These are phyloP conservation scores for Penicillium aurantiogriseum DNA, from an alignment of 2,329 filamentous ascomycete genomes.

Conservation along the genomic window DNA sequence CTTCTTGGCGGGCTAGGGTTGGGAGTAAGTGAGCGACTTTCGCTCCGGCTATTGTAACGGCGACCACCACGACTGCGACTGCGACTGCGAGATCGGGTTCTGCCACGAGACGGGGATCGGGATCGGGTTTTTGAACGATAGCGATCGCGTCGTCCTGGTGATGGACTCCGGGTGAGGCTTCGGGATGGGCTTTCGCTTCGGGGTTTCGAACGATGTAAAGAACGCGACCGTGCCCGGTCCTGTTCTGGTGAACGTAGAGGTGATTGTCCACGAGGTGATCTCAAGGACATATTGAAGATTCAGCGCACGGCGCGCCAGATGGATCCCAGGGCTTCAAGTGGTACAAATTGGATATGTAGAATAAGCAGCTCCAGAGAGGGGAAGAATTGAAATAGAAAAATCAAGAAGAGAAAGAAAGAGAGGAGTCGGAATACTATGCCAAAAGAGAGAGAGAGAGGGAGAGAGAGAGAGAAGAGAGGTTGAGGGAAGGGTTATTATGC, in stretches of 20 bases:
- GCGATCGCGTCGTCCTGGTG: slow-evolving; percentile 28
- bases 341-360: neutral
- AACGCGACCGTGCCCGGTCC: slow-evolving; percentile 27
- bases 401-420: neutral
- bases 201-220: slow-evolving; percentile 36
- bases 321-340: neutral
- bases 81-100: slow-evolving; percentile 36
- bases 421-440: neutral
- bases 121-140: slow-evolving; percentile 28
- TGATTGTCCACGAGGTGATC: slow-evolving; percentile 31
- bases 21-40: slow-evolving; percentile 32
- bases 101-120: slow-evolving; percentile 30
- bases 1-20: slow-evolving; percentile 29
- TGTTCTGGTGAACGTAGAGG: slow-evolving; percentile 24
- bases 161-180: slow-evolving; percentile 30
- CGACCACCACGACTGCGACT: slow-evolving; percentile 43
- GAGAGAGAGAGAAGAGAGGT: neutral
- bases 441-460: neutral
- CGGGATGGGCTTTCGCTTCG: slow-evolving; percentile 29
- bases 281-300: slow-evolving; percentile 25
- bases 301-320: neutral
- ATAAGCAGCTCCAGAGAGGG: too few relatives aligned
- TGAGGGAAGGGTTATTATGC: neutral
- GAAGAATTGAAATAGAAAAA: neutral
- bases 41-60: slow-evolving; percentile 36